Base-by-base conservation (phyloP, 768 basidiomycete species). In the Termitomyces sp. region DNA sequence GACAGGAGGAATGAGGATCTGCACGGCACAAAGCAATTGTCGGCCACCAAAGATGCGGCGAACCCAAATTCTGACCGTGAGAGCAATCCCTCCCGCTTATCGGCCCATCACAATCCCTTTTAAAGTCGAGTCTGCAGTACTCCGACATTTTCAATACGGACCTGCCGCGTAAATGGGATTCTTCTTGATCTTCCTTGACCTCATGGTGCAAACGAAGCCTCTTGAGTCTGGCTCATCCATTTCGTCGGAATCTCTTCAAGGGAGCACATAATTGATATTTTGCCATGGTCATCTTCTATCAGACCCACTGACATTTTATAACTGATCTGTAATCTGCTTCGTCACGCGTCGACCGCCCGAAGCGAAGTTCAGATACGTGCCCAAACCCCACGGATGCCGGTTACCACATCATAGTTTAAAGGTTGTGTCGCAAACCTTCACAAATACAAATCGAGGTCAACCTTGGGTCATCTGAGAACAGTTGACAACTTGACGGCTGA, bases 31-130 rank as follows among this genome's bases (percentile, higher is more conserved):
- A 56, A 50, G 53, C n/a, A 25, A 50, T 32, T 54, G 61, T 56
- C 51, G 49, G 60, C 60, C 60, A 51, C 60, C 48, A 41, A n/a
- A 47, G 48, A 54, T 61, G 34, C 34, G 60, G 60, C 60, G 49
- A 43, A 58, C 60, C 40, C 29, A 46, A 47, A 40, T 61, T 48
- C 59, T 61, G 56, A 58, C 60, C 60, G 60, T 58, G 60, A 54
- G 60, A 61, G 29, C 21, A 35, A 45, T 44, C 14, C 41, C 32
- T n/a, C 37, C 41, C 32, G 48, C 56, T 51, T 41, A 41, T 37
- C 51, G 25, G 50, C n/a, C 34, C 23, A 40, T 45, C 41, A 44
- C 34, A 25, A 27, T 16, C 54, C 48, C 50, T 47, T 47, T 55
- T 52, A 53, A 51, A 32, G 54, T 41, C 48, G 46, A 57, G 49